Evolutionary conservation across 305 asterid species (phyloP).

Genomic region (Fraxinus floribunda): DNA sequence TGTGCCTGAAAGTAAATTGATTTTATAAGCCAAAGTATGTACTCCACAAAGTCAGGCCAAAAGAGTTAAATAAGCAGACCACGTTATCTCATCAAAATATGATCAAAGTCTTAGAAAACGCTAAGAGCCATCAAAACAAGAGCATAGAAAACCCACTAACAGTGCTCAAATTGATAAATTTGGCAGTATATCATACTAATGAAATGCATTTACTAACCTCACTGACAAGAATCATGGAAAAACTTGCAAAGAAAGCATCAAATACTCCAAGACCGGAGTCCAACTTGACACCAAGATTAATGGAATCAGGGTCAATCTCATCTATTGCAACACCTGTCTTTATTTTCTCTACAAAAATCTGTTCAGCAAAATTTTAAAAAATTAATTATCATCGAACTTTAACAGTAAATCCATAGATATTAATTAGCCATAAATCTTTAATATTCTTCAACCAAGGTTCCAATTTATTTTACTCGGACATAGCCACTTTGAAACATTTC

Average conservation of each 20-base stretch:
- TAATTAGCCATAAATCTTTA: background rate
- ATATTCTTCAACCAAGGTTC: constrained; percentile 9
- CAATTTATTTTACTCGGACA: background rate
- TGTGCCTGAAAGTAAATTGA: background rate
- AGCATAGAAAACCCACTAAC: background rate
- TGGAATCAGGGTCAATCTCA: constrained; percentile 39
- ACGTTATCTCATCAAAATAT: background rate
- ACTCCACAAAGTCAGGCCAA: constrained; percentile 8
- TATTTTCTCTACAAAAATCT: constrained; percentile 63
- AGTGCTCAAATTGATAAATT: background rate
- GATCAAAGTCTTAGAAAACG: background rate
- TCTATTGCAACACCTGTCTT: constrained; percentile 43
- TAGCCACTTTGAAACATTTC: background rate
- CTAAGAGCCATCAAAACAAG: constrained; percentile 1
- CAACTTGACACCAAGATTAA: constrained; percentile 43
- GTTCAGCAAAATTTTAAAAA: constrained; percentile 21
- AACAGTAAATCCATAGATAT: background rate
- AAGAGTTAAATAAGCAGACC: constrained; percentile 1
- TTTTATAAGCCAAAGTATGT: constrained; percentile 1
- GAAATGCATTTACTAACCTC: constrained; percentile 51
- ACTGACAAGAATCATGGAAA: constrained; percentile 80
- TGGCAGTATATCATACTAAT: background rate
- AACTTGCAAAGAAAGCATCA: constrained; percentile 82
- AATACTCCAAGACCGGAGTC: constrained; percentile 70
- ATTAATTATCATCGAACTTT: constrained; percentile 11